Base-by-base conservation (phyloP, 192 early-diverging fungal species). In the Coemansia sp. region DNA sequence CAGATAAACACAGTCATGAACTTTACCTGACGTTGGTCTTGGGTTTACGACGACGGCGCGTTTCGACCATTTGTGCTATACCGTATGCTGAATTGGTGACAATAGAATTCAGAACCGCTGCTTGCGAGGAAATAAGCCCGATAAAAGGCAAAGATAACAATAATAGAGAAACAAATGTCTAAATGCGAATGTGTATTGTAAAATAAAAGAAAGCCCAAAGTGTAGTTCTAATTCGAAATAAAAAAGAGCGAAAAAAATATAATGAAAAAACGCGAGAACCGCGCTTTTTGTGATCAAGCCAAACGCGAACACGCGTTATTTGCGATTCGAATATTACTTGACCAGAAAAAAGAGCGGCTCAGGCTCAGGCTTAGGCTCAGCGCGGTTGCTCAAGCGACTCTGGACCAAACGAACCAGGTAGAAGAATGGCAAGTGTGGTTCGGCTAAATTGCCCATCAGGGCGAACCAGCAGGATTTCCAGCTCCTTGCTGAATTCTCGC, bases 341-440 rank as follows among this genome's bases (percentile, higher is more conserved):
- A 58, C 28, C 32, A 39, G 37, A 39, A 28, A 51, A 64, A 64
- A 9, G 22, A 28, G 22, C 22, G 22, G 22, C 22, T 28, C 22
- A 32, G 4, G n/a, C 17, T 32, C 62, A 33, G 4, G 41, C 41
- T 45, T 32, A 48, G 15, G 39, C 11, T 67, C 22, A 58, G 38
- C 28, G 55, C 5, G 55, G 62, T 33, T 65, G 20, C 48, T 67
- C 39, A 55, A 85, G 78, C 48, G 68, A 76, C 28, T 94, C 91
- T 1, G 90, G 86, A 2, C 90, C 88, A 80, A 95, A 95, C n/a
- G 85, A 86, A 58, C 85, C 72, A 17, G 92, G 92, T 9, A 94
- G 71, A 35, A 94, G 73, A 60, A 89, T 85, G 4, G 59, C 59
- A 48, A 94, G 75, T 8, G 58, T 74, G 34, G 83, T 81, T 41